A percentile compares a stretch with the other conserved stretches of the same genome.
phyloP scores from a whole-genome alignment of 148 eudicot genomes.

The Rhododendron ferrugineum region DNA sequence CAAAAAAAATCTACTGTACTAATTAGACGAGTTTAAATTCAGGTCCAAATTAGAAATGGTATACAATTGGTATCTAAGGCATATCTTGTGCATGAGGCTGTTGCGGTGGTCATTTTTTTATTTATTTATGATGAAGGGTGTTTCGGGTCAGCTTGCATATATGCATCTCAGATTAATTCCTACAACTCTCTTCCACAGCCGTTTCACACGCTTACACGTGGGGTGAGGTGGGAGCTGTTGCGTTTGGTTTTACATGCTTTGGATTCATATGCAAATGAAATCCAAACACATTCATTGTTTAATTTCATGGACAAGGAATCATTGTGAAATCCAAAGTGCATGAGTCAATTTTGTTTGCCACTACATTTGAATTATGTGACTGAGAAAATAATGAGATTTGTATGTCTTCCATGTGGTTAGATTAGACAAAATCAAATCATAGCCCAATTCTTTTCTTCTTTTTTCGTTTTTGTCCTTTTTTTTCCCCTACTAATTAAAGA shows the following conservation, averaged over 20 bases:
- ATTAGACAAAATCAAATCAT: neutral
- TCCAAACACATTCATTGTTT: too few relatives aligned
- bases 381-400: neutral
- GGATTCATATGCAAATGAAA: too few relatives aligned
- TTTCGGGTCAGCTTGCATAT: too few relatives aligned
- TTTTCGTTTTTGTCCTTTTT: neutral
- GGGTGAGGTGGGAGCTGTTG: too few relatives aligned
- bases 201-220: too few relatives aligned
- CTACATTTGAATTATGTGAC: neutral
- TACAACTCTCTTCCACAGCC: accelerated
- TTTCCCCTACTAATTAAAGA: neutral
- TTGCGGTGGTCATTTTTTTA: too few relatives aligned
- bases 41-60: neutral
- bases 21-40: neutral
- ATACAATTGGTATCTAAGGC: neutral
- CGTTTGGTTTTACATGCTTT: too few relatives aligned
- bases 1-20: too few relatives aligned
- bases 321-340: neutral
- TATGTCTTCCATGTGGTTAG: neutral
- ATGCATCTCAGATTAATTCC: too few relatives aligned
- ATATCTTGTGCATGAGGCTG: neutral
- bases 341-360: neutral
- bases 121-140: too few relatives aligned
- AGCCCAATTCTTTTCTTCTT: neutral
- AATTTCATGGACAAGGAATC: too few relatives aligned